Percentiles rank a stretch among this genome's conserved stretches.
These are phyloP conservation scores for Rutstroemia sp. DNA, from an alignment of 2,329 filamentous ascomycete species.

Conservation along the genomic window DNA sequence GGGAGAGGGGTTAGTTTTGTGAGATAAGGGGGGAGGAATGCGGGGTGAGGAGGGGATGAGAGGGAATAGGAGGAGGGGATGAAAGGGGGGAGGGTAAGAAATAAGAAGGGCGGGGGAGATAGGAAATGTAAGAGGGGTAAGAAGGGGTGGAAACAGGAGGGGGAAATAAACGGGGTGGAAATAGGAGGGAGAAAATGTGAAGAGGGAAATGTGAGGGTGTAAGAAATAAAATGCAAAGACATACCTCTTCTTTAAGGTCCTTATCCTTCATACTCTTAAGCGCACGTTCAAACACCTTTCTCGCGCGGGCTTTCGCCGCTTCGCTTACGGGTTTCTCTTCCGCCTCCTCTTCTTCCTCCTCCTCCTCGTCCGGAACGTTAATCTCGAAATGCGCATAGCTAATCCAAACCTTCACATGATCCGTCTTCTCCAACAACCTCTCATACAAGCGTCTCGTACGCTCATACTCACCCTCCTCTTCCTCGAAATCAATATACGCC, in stretches of 20 bases:
- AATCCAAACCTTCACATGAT: constrained; percentile 99
- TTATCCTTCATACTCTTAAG: constrained; percentile 82
- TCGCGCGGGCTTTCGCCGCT: constrained; percentile 73
- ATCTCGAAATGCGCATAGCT: constrained; percentile 98
- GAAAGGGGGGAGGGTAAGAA: too few species aligned
- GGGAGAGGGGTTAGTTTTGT: too few species aligned
- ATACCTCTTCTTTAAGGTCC: constrained; percentile 79
- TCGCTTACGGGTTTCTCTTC: constrained; percentile 65
- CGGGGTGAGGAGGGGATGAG: too few species aligned
- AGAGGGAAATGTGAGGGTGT: constrained; percentile 5
- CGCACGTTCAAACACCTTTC: constrained; percentile 77
- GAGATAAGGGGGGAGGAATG: too few species aligned
- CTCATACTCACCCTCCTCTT: constrained; percentile 88
- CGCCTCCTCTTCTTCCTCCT: constrained; percentile 49
- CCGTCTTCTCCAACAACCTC: constrained; percentile 85
- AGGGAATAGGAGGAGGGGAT: too few species aligned
- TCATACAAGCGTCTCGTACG: constrained; percentile 79
- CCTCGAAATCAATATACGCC: constrained; percentile 96
- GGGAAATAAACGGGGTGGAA: constrained; percentile 10
- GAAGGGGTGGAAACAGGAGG: too few species aligned
- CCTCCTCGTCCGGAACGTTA: constrained; percentile 72
- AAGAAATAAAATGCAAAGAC: constrained; percentile 15
- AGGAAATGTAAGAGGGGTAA: too few species aligned
- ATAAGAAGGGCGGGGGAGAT: too few species aligned
- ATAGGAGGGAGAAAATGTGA: constrained; percentile 26